Evolutionary conservation across 192 early-diverging fungal genomes (phyloP).

Genomic region (Borealophlyctis nickersoniae): DNA sequence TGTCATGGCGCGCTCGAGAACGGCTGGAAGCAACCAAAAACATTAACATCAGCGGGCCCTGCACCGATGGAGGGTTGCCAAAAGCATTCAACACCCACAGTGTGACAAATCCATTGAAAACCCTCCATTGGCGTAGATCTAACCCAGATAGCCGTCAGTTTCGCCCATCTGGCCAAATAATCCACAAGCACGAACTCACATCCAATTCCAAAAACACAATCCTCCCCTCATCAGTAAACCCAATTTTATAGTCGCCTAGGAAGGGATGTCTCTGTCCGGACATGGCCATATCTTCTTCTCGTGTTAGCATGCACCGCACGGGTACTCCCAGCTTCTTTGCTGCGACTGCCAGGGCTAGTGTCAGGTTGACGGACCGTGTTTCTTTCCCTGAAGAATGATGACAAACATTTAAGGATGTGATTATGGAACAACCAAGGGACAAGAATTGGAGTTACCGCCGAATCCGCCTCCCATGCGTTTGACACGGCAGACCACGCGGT

Average conservation of each 20-base stretch:
- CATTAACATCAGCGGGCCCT: neutral
- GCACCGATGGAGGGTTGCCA: too few species aligned
- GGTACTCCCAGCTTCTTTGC: slow-evolving; percentile 62
- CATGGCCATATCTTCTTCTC: slow-evolving; percentile 79
- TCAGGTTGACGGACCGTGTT: slow-evolving; percentile 59
- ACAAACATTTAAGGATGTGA: too few species aligned
- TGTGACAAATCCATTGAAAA: slow-evolving; percentile 42
- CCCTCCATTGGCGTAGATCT: slow-evolving; percentile 37
- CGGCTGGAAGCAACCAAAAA: slow-evolving; percentile 27
- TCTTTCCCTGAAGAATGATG: slow-evolving; percentile 35
- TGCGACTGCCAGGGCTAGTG: slow-evolving; percentile 65
- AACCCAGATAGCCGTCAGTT: neutral
- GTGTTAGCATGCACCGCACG: slow-evolving; percentile 73
- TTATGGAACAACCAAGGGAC: slow-evolving; percentile 1
- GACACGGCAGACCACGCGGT: slow-evolving; percentile 69
- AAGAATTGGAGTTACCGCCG: slow-evolving; percentile 68
- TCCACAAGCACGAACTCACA: neutral
- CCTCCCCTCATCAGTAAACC: slow-evolving; percentile 64
- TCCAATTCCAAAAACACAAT: slow-evolving; percentile 60
- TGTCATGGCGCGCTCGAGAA: slow-evolving; percentile 71
- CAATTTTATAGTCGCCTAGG: slow-evolving; percentile 73
- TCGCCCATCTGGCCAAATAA: neutral
- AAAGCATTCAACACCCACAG: neutral
- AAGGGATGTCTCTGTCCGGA: slow-evolving; percentile 70
- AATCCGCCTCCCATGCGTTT: slow-evolving; percentile 89